Conservation (phyloP, 2,329 filamentous ascomycete genomes). For the Rutstroemia sp. region DNA sequence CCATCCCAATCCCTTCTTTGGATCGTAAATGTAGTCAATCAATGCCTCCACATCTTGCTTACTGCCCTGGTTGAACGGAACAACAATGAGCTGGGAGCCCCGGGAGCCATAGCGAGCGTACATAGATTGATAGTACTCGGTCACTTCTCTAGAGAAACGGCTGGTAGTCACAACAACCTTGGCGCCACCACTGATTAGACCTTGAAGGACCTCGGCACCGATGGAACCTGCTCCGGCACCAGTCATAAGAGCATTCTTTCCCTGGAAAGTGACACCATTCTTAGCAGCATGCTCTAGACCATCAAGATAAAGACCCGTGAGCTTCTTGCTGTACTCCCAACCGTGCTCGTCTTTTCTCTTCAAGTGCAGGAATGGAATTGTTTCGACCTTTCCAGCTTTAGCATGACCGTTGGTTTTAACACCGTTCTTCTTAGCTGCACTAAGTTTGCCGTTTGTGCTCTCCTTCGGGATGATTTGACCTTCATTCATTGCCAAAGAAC, state of each 20-base stretch:
- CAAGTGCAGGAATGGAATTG: conserved; percentile 93
- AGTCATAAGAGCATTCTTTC: conserved; percentile 96
- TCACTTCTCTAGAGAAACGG: conserved; percentile 93
- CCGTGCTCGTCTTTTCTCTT: conserved; percentile 91
- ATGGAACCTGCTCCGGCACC: conserved; percentile 97
- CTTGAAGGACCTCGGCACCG: conserved; percentile 92
- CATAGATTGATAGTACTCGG: conserved; percentile 99
- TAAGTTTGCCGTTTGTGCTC: conserved; percentile 49
- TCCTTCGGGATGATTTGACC: conserved; percentile 92
- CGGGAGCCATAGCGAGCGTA: conserved; percentile 90
- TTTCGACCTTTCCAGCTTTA: conserved; percentile 87
- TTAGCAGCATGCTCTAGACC: conserved; percentile 84
- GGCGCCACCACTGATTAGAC: conserved; percentile 90
- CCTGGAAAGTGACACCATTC: conserved; percentile 81
- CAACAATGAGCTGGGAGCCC: conserved; percentile 93
- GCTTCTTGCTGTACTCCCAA: conserved; percentile 99
- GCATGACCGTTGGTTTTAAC: conserved; percentile 42
- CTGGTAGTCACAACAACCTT: conserved; percentile 96
- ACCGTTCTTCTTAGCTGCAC: conserved; percentile 50
- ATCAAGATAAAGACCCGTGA: conserved; percentile 88
- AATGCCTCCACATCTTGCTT: conserved; percentile 95
- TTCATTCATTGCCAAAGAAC: conserved; percentile 95
- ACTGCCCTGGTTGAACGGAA: conserved; percentile 98
- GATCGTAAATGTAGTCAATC: conserved; percentile 91
- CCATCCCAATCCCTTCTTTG: conserved; percentile 95